Conservation (phyloP, 495 filamentous ascomycete species). For the Penicillium ucsense region DNA sequence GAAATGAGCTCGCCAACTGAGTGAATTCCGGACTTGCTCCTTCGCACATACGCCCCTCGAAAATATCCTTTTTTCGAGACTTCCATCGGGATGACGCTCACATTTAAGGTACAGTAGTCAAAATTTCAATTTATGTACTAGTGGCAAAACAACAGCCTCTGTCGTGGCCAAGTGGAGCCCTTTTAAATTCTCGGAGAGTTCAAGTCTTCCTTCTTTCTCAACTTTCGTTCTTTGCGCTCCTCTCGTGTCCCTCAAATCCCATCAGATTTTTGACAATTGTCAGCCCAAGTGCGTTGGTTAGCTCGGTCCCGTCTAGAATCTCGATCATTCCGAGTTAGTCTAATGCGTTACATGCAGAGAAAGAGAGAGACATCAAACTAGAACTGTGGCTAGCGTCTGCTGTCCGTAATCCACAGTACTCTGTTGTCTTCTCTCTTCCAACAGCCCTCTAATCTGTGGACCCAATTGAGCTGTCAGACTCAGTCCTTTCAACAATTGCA, state of each 20-base stretch:
- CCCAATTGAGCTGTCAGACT: not conserved
- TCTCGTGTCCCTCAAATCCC: not conserved
- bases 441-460: not conserved
- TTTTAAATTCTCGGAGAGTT: conserved; percentile 3
- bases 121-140: conserved; percentile 8
- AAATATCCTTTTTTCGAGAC: no score
- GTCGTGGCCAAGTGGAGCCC: not conserved
- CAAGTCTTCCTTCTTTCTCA: conserved; percentile 3
- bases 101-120: no score
- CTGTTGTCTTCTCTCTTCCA: no score
- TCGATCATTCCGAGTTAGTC: not conserved
- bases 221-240: conserved; percentile 2
- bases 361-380: no score
- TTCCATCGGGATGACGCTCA: no score
- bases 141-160: conserved; percentile 12
- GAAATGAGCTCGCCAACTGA: no score
- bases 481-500: not conserved
- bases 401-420: no score
- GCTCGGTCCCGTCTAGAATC: conserved; percentile 1
- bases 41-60: no score
- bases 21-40: no score
- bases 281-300: not conserved
- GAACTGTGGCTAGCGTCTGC: no score
- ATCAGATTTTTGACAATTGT: not conserved
- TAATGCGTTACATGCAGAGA: not conserved